These are phyloP conservation scores for Aureobasidium sp. DNA, from an alignment of 2,329 filamentous ascomycete species.

Conservation along the genomic window DNA sequence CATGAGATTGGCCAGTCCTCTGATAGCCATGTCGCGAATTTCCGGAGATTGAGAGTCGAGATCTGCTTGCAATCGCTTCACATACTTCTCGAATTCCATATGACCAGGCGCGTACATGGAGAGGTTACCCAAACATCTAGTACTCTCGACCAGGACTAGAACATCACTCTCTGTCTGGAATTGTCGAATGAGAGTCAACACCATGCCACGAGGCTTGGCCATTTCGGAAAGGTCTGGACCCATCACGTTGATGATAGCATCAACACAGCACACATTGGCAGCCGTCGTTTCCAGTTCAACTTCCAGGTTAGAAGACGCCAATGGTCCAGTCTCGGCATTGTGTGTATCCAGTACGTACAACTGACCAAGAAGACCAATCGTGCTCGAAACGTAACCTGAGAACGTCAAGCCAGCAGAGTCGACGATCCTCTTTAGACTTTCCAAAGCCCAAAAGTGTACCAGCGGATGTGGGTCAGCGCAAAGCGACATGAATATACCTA, in stretches of 20 bases:
- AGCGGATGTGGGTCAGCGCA: slow-evolving; percentile 91
- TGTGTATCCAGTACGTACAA: slow-evolving; percentile 89
- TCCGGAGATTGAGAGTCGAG: slow-evolving; percentile 62
- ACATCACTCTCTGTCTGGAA: slow-evolving; percentile 68
- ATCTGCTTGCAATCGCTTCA: slow-evolving; percentile 71
- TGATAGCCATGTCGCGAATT: slow-evolving; percentile 72
- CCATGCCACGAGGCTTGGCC: slow-evolving; percentile 83
- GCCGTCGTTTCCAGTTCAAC: slow-evolving; percentile 75
- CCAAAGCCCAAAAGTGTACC: slow-evolving; percentile 94
- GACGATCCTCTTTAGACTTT: slow-evolving; percentile 76
- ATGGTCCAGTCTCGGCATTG: slow-evolving; percentile 71
- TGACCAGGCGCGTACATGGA: slow-evolving; percentile 85
- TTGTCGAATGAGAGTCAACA: slow-evolving; percentile 76
- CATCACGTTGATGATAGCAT: slow-evolving; percentile 93
- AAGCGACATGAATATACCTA: slow-evolving; percentile 96
- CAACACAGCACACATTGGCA: slow-evolving; percentile 78
- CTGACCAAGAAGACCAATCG: slow-evolving; percentile 88
- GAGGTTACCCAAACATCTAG: slow-evolving; percentile 82
- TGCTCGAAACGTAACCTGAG: slow-evolving; percentile 80
- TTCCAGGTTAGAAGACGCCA: slow-evolving; percentile 84
- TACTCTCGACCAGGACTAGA: slow-evolving; percentile 65
- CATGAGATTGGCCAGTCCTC: slow-evolving; percentile 91
- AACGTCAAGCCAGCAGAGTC: slow-evolving; percentile 92
- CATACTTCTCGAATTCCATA: slow-evolving; percentile 77
- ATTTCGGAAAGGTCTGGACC: slow-evolving; percentile 93